Base-by-base conservation (phyloP, 768 basidiomycete genomes). In the Auriculariales sp. region DNA sequence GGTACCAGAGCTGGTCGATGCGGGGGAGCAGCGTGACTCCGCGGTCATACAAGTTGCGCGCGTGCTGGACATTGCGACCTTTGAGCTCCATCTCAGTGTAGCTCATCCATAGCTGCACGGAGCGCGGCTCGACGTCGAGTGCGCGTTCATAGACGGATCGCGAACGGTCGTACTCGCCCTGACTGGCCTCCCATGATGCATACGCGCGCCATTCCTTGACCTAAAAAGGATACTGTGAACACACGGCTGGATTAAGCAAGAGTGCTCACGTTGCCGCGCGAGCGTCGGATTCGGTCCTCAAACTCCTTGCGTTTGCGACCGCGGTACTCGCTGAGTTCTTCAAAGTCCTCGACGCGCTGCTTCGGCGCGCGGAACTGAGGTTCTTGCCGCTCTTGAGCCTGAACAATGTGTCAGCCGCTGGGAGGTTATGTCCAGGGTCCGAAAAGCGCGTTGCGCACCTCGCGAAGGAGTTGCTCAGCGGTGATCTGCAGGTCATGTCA, bases 371-470 rank as follows among this genome's bases (percentile, higher is more conserved):
- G 80, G 62, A 91, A 87, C 11, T 83, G 77, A 28, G 86, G 77
- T 63, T 98, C 95, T 70, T 98, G 93, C 49, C 94, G 75, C 57
- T 98, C 95, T 83, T 97, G 91, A 46, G 95, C 95, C 86, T 91
- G 58, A 9, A n/a, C 31, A n/a, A 29, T 10, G 12, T 15, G 22
- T 46, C 22, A 30, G 24, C 6, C 22, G 22, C 30, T 3, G 49
- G 36, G 15, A 39, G 50, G 34, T 55, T 19, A 51, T 29, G n/a
- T 46, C 46, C 27, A 36, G 30, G 47, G 14, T 9, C 12, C 11
- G 14, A 15, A 30, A 1, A 42, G 30, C 28, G n/a, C 25, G 42
- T 28, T 10, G 50, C 66, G 44, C 62, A 86, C 88, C 71, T 99
- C 95, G 58, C 95, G 83, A 9, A 99, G 72, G 35, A 99, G 81